phyloP scores from a whole-genome alignment of 2,329 filamentous ascomycete species.

The Penicillium aurantiogriseum region DNA sequence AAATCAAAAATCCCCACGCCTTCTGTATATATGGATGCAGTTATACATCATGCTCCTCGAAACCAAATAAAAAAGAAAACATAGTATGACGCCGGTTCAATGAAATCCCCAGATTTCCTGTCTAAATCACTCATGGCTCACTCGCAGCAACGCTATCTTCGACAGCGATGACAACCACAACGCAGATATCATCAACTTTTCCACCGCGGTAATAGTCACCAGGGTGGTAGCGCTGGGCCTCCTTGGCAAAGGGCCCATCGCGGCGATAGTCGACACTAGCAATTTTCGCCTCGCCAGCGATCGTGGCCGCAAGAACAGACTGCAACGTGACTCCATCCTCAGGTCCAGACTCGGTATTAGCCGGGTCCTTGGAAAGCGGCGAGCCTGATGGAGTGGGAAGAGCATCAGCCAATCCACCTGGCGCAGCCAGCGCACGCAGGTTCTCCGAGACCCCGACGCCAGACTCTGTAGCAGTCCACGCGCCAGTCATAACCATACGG shows the following conservation, averaged over 20 bases:
- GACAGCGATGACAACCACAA: constrained; percentile 74
- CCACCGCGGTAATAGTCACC: constrained; percentile 85
- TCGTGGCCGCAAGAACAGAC: constrained; percentile 71
- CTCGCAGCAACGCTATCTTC: constrained; percentile 48
- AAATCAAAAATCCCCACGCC: constrained; percentile 3
- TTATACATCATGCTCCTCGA: constrained; percentile 4
- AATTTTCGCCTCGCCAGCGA: constrained; percentile 77
- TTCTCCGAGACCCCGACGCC: constrained; percentile 64
- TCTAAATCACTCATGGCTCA: neutral
- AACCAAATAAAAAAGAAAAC: neutral
- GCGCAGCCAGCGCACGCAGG: constrained; percentile 54
- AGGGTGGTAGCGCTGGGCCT: constrained; percentile 85
- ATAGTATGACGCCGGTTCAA: neutral
- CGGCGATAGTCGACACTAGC: constrained; percentile 78
- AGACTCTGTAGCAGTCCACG: constrained; percentile 66
- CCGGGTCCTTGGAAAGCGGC: constrained; percentile 6
- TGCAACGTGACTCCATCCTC: constrained; percentile 60
- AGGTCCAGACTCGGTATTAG: constrained; percentile 14
- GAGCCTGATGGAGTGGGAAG: constrained; percentile 18
- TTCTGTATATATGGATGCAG: constrained; percentile 1
- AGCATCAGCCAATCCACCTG: constrained; percentile 41
- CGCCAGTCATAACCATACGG: constrained; percentile 70
- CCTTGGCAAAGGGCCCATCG: constrained; percentile 91
- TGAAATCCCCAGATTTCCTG: neutral
- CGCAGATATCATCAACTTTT: constrained; percentile 94